phyloP scores from a whole-genome alignment of 805 yeast species.

The Teunomyces kruisii region DNA sequence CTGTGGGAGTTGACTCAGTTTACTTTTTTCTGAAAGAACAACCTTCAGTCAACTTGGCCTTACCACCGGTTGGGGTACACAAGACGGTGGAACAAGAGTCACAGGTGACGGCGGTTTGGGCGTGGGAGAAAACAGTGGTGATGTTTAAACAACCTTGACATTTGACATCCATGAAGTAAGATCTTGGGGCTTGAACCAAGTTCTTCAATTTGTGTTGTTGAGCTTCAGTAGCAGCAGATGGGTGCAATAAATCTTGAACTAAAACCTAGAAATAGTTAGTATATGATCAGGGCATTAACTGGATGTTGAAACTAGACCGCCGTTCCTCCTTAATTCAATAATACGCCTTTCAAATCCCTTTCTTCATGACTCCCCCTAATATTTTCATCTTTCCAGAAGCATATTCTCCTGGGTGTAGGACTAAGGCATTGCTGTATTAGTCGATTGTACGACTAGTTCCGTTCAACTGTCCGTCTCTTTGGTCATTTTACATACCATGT shows the following conservation, averaged over 20 bases:
- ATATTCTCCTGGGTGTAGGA: not conserved
- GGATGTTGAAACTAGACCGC: not conserved
- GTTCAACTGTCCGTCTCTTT: not conserved
- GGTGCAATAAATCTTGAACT: conserved; percentile 99
- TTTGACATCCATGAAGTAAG: conserved; percentile 99
- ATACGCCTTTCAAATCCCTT: not conserved
- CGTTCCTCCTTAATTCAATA: not conserved
- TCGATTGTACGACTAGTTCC: not conserved
- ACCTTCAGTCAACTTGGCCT: conserved; percentile 99
- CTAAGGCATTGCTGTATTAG: not conserved
- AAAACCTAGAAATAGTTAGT: conserved; percentile 62
- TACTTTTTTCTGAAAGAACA: conserved; percentile 99
- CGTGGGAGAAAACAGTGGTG: conserved; percentile 99
- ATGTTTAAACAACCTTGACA: conserved; percentile 99
- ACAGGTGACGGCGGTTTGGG: conserved; percentile 99
- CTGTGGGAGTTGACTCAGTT: conserved; percentile 18
- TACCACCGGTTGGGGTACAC: conserved; percentile 99
- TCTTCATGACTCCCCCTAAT: not conserved
- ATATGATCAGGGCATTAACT: not conserved
- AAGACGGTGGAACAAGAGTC: conserved; percentile 97
- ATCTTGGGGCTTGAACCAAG: conserved; percentile 97
- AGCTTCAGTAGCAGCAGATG: conserved; percentile 95
- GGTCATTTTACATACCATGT: conserved; percentile 12
- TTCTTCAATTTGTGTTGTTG: conserved; percentile 96
- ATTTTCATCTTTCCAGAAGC: not conserved